Evolutionary conservation across 805 yeast species (phyloP).

Genomic region (Yamadazyma ubonensis): DNA sequence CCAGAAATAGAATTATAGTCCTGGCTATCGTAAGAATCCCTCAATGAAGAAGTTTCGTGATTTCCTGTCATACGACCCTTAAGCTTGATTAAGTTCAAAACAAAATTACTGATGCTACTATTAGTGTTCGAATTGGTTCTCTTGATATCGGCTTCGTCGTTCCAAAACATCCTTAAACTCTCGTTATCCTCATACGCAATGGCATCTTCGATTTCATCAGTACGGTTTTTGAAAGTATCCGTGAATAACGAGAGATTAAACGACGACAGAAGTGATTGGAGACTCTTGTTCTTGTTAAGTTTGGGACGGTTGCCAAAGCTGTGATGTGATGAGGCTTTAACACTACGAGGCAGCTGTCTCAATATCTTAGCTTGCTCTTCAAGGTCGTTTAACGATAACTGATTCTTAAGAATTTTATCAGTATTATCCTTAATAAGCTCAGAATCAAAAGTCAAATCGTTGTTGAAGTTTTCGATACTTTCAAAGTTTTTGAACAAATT

Average conservation of each 20-base stretch:
- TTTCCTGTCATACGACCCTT: constrained; percentile 5
- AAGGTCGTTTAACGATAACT: constrained; percentile 23
- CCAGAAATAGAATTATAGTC: constrained; percentile 12
- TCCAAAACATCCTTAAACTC: constrained; percentile 17
- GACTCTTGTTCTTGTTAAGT: constrained; percentile 11
- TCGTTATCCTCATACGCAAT: constrained; percentile 18
- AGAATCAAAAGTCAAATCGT: constrained; percentile 29
- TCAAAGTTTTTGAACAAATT: constrained; percentile 41
- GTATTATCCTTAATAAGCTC: constrained; percentile 22
- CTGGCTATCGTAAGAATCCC: constrained; percentile 4
- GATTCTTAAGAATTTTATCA: constrained; percentile 24
- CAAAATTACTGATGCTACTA: constrained; percentile 6
- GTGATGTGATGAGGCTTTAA: not conserved
- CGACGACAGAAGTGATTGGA: constrained; percentile 12
- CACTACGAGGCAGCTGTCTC: not conserved
- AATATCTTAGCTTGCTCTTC: constrained; percentile 10
- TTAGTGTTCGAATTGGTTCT: not conserved
- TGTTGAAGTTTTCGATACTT: constrained; percentile 28
- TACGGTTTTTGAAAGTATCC: constrained; percentile 4
- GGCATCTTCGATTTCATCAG: constrained; percentile 13
- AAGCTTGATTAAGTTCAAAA: constrained; percentile 9
- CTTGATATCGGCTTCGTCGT: constrained; percentile 9
- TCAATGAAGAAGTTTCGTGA: constrained; percentile 9
- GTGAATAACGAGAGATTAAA: constrained; percentile 15
- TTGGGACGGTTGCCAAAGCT: constrained; percentile 6